Base-by-base conservation (phyloP, 108 stramenopile species). In the Cyclotella baltica region DNA sequence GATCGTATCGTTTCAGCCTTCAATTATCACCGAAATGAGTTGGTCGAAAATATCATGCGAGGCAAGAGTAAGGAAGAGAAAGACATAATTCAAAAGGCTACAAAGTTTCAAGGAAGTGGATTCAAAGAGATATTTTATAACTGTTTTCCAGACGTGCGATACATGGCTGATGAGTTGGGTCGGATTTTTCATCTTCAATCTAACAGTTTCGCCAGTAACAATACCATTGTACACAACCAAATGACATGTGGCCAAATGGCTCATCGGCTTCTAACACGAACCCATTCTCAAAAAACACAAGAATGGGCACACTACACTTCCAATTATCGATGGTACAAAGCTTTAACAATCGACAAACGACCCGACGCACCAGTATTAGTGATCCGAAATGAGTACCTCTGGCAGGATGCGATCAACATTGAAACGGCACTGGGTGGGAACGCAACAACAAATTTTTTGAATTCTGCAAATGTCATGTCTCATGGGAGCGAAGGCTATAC, bases 341-440 rank as follows among this genome's bases (percentile, higher is more conserved):
- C 40, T 20, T 25, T 64, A n/a, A 47, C 63, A 4, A 43, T 40
- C 4, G 43, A 64, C 6, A 43, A 43, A 64, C 63, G 63, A 22
- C 63, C 63, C n/a, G 63, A 64, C 13, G 63, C 29, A 19, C 38
- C 63, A 38, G 23, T 64, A 15, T 31, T 67, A 11, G 48, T 67
- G 0, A 23, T 67, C 28, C 50, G 48, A 23, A 33, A 27, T 23
- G 48, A 50, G 18, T 51, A 33, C 23, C 22, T 67, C 3, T 67
- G 67, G 67, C 8, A 67, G 33, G 67, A 67, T 51, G 67, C 67
- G 16, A 13, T 30, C 48, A 31, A 50, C 4, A 67, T 67, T 51
- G 67, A 67, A 33, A 43, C 23, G 16, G 38, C 63, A 27, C 46
- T 64, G 43, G 40, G 63, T 23, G 63, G 63, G 20, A 40, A 27